phyloP scores from a whole-genome alignment of 129 eudicot species.

The Helichrysum umbraculigerum region DNA sequence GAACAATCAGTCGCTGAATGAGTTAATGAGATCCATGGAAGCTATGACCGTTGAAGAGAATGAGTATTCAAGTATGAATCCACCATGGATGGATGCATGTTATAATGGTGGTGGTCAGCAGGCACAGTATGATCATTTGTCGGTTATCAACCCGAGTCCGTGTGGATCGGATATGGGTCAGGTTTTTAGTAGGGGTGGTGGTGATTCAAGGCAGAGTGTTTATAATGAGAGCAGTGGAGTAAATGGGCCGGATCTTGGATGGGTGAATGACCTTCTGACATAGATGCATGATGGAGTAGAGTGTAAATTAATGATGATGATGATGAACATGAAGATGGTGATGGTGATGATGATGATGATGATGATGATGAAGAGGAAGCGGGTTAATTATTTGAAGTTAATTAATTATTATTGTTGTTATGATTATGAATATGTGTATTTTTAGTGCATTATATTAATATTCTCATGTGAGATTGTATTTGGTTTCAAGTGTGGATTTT shows the following conservation, averaged over 20 bases:
- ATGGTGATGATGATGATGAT: not conserved
- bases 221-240: not conserved
- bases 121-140: conserved; percentile 14
- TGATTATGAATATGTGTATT: conserved; percentile 14
- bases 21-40: conserved; percentile 34
- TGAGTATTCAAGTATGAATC: conserved; percentile 17
- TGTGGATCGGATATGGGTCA: conserved; percentile 10
- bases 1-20: conserved; percentile 16
- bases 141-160: not conserved
- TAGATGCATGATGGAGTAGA: not conserved
- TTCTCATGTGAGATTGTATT: not conserved
- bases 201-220: conserved; percentile 31
- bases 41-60: conserved; percentile 26
- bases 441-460: not conserved
- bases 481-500: not conserved
- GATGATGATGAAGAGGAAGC: not conserved
- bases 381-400: not conserved
- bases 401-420: conserved; percentile 2
- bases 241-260: conserved; percentile 36
- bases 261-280: conserved; percentile 39
- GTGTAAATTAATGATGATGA: not conserved
- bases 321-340: not conserved
- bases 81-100: conserved; percentile 22
- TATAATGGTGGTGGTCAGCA: conserved; percentile 2
- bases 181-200: not conserved